A percentile compares a stretch with the other conserved stretches of the same genome.
phyloP scores from a whole-genome alignment of 2,329 filamentous ascomycete species.

The Epichloe sibirici region DNA sequence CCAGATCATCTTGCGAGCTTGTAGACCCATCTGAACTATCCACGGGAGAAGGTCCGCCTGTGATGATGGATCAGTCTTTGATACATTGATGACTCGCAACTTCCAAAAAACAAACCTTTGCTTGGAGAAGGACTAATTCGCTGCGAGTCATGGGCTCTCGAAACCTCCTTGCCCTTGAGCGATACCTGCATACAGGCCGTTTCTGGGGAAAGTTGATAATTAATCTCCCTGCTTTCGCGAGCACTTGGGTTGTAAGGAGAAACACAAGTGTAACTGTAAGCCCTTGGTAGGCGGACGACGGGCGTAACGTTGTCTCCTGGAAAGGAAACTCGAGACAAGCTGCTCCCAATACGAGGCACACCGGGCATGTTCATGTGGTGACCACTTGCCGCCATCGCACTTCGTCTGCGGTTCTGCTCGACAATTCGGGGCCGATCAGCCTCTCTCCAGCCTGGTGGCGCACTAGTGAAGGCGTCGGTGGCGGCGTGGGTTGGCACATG shows the following conservation, averaged over 20 bases:
- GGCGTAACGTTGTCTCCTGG: constrained; percentile 29
- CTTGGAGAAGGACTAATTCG: constrained; percentile 25
- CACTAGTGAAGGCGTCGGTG: constrained; percentile 41
- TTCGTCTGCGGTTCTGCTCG: constrained; percentile 38
- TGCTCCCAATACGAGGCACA: constrained; percentile 34
- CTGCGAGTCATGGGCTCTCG: constrained; percentile 20
- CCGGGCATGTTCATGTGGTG: constrained; percentile 25
- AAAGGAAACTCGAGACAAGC: constrained; percentile 34
- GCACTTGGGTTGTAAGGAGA: constrained; percentile 16
- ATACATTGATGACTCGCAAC: background rate
- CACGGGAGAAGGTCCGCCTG: constrained; percentile 7
- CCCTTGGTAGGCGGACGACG: constrained; percentile 26
- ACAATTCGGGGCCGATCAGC: constrained; percentile 35
- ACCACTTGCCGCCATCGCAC: constrained; percentile 31
- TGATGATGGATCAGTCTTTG: background rate
- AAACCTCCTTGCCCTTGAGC: constrained; percentile 32
- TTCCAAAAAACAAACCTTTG: constrained; percentile 16
- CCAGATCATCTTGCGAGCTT: constrained; percentile 28
- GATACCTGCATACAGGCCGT: constrained; percentile 15
- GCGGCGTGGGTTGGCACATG: constrained; percentile 52
- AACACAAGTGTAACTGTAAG: constrained; percentile 31
- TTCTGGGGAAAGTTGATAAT: constrained; percentile 18
- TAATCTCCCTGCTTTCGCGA: constrained; percentile 18
- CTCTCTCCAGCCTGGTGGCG: constrained; percentile 37
- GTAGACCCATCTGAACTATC: constrained; percentile 26